Base-by-base conservation (phyloP, 805 yeast species). In the Metschnikowia borealis region DNA sequence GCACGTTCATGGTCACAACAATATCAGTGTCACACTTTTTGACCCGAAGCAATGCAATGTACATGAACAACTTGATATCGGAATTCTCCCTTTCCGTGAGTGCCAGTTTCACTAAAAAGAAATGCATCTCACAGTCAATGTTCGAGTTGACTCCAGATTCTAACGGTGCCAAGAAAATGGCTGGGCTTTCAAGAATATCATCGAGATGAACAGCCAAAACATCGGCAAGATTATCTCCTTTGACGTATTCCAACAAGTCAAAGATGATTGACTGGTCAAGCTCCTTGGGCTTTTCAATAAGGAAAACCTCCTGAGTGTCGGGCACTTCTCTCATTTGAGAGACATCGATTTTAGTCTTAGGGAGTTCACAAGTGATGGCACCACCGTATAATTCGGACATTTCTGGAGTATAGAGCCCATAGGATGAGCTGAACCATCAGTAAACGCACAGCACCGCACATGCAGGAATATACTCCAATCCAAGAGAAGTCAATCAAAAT, bases 241-340 rank as follows among this genome's bases (percentile, higher is more conserved):
- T 71, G 0, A 81, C 80, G 23, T 68, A 58, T 56, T 86, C 88
- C 54, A 86, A 64, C 14, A 86, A 63, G 54, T 86, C 94, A 17
- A 86, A 61, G n/a, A 86, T 82, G 8, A 85, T 62, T 15, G 86
- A 78, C 55, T 78, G 82, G 47, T 83, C 80, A 13, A 58, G 51
- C 32, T 58, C 52, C 15, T 43, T 67, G 43, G 74, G 61, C 45
- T 54, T 58, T 44, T 71, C 71, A n/a, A 70, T 42, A 15, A 91
- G 81, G 65, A 79, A 94, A 23, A 92, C 97, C 65, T 92, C 99
- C 64, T 94, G 98, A 1, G 90, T 83, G 61, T 94, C 97, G 0
- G 99, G 98, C 3, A 94, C 81, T 53, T 88, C 88, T 50, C 99
- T 73, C 44, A 91, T 63, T 35, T 73, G 65, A 1, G 96, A 85